Evolutionary conservation across 1,284 basidiomycete genomes (phyloP).

Genomic region (Rhodotorula sp.): DNA sequence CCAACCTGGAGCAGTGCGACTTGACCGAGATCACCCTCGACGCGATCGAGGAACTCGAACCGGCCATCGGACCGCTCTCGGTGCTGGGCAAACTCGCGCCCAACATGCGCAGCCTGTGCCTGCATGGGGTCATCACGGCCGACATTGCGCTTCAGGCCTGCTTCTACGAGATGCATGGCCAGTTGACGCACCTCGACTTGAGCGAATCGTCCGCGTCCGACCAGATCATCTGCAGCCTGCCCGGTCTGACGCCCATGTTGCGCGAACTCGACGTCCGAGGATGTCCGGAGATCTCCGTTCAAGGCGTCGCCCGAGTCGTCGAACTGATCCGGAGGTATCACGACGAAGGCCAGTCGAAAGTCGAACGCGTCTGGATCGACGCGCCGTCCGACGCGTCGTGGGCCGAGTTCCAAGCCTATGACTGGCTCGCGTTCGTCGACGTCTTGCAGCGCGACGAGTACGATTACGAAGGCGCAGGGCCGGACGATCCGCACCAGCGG

Average conservation of each 20-base stretch:
- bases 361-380: slow-evolving; percentile 23
- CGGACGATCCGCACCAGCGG: not conserved
- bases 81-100: slow-evolving; percentile 27
- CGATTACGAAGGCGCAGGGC: slow-evolving; percentile 29
- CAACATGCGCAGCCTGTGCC: not conserved
- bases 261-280: slow-evolving; percentile 23
- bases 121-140: not conserved
- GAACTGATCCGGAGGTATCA: slow-evolving; percentile 18
- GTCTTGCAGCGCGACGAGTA: slow-evolving; percentile 21
- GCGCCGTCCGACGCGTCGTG: slow-evolving; percentile 5
- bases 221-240: slow-evolving; percentile 22
- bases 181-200: slow-evolving; percentile 22
- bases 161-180: slow-evolving; percentile 17
- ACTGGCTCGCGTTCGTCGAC: slow-evolving; percentile 34
- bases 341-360: slow-evolving; percentile 13
- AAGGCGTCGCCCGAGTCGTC: slow-evolving; percentile 37
- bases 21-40: slow-evolving; percentile 18
- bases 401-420: slow-evolving; percentile 14
- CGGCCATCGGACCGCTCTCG: slow-evolving; percentile 5
- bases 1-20: slow-evolving; percentile 1
- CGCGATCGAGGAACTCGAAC: not conserved
- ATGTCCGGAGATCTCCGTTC: slow-evolving; percentile 11
- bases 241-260: slow-evolving; percentile 20
- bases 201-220: slow-evolving; percentile 22
- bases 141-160: slow-evolving; percentile 22